Evolutionary conservation across 176 grass and related monocot species (phyloP).

Genomic region (Guadua angustifolia): DNA sequence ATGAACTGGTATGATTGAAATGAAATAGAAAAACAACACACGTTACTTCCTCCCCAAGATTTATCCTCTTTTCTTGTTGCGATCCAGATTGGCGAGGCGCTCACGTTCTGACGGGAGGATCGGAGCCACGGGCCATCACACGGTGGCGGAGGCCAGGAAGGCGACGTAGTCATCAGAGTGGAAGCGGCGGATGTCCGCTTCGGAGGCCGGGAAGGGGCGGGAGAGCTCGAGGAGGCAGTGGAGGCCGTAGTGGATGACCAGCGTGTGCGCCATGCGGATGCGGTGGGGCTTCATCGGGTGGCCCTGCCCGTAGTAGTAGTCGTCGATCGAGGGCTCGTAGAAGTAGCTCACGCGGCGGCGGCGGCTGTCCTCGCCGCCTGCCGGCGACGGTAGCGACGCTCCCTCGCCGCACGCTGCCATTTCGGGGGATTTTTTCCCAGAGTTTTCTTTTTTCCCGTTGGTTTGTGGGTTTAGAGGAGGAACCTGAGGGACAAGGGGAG

Average conservation of each 20-base stretch:
- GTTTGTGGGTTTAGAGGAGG: constrained; percentile 10
- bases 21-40: no score
- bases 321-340: constrained; percentile 90
- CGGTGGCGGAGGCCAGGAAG: constrained; percentile 70
- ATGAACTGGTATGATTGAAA: no score
- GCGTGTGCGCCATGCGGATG: constrained; percentile 89
- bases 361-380: constrained; percentile 44
- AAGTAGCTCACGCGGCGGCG: constrained; percentile 86
- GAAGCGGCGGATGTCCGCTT: constrained; percentile 78
- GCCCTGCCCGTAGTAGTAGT: constrained; percentile 96
- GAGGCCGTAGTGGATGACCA: constrained; percentile 89
- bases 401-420: constrained; percentile 64
- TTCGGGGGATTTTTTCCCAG: constrained; percentile 12
- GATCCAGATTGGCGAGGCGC: no score
- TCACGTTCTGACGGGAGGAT: no score
- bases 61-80: no score
- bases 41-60: no score
- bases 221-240: constrained; percentile 82
- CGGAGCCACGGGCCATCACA: no score
- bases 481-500: not conserved
- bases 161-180: constrained; percentile 79
- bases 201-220: constrained; percentile 62
- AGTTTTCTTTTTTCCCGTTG: not conserved
- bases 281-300: constrained; percentile 97
- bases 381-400: constrained; percentile 68